phyloP scores from a whole-genome alignment of 2,329 filamentous ascomycete genomes.

The Talaromyces marneffei region DNA sequence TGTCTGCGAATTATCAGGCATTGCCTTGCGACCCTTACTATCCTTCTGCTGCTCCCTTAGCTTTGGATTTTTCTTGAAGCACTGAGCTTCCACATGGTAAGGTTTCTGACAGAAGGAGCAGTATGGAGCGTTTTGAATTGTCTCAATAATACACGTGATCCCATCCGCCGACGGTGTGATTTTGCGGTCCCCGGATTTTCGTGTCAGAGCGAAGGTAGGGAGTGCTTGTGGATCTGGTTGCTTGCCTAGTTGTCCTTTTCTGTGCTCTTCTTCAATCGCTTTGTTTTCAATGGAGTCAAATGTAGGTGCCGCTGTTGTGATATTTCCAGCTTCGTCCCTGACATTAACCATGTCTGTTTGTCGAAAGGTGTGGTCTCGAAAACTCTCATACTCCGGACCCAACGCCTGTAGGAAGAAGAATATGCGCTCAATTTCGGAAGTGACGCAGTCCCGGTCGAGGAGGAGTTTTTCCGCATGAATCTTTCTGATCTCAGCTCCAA shows the following conservation, averaged over 20 bases:
- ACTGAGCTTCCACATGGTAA: neutral
- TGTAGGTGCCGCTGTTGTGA: neutral
- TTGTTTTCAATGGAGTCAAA: conserved; percentile 1
- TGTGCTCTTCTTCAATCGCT: neutral
- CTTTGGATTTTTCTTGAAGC: neutral
- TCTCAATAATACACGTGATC: neutral
- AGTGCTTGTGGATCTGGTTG: neutral
- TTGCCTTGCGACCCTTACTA: neutral
- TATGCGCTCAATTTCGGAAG: conserved; percentile 7
- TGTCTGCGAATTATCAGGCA: neutral
- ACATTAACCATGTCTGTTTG: neutral
- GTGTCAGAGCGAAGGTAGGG: neutral
- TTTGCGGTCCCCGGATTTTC: neutral
- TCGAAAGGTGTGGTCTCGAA: conserved; percentile 6
- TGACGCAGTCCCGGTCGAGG: neutral
- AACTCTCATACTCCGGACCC: conserved; percentile 7
- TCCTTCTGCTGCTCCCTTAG: neutral
- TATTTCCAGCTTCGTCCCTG: neutral
- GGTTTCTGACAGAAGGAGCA: neutral
- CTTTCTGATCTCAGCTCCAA: conserved; percentile 12
- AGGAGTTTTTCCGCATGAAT: conserved; percentile 11
- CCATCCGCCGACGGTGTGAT: neutral
- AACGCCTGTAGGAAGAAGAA: conserved; percentile 9
- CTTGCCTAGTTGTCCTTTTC: neutral
- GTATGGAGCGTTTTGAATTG: neutral